phyloP scores from a whole-genome alignment of 495 filamentous ascomycete genomes.

The Echria macrotheca region DNA sequence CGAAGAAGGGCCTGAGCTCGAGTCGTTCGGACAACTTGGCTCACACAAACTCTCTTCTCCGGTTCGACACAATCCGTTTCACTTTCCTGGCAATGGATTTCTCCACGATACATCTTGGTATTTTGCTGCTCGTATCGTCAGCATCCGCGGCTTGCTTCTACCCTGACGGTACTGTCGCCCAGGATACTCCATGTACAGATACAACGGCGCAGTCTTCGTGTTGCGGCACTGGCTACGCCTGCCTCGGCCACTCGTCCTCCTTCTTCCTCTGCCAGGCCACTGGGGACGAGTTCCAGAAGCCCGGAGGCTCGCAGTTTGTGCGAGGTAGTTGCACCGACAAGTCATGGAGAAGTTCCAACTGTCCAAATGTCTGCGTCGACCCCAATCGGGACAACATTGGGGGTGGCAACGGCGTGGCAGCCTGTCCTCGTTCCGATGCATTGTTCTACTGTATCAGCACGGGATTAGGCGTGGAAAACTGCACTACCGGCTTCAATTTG shows the following conservation, averaged over 20 bases:
- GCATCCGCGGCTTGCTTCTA: constrained; percentile 18
- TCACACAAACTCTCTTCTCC: no score
- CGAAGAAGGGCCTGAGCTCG: no score
- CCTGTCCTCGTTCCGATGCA: constrained; percentile 11
- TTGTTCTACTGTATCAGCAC: constrained; percentile 19
- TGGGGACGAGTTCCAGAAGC: constrained; percentile 9
- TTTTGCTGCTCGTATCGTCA: not conserved
- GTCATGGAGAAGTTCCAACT: constrained; percentile 16
- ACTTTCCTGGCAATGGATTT: no score
- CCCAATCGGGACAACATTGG: constrained; percentile 9
- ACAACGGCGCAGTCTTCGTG: constrained; percentile 15
- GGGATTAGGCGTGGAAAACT: not conserved
- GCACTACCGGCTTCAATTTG: constrained; percentile 3
- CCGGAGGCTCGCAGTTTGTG: constrained; percentile 6
- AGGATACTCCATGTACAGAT: constrained; percentile 16
- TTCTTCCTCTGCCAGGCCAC: constrained; percentile 18
- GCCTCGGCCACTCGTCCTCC: constrained; percentile 12
- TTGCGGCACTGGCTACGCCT: constrained; percentile 21
- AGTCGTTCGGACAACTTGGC: no score
- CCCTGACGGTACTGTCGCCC: constrained; percentile 14
- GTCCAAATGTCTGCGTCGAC: constrained; percentile 18
- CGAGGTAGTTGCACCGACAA: constrained; percentile 24
- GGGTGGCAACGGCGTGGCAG: constrained; percentile 16
- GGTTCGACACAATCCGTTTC: no score
- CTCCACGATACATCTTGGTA: no score